These are phyloP conservation scores for Xylaria sp. DNA, from an alignment of 2,329 filamentous ascomycete species.

Conservation along the genomic window DNA sequence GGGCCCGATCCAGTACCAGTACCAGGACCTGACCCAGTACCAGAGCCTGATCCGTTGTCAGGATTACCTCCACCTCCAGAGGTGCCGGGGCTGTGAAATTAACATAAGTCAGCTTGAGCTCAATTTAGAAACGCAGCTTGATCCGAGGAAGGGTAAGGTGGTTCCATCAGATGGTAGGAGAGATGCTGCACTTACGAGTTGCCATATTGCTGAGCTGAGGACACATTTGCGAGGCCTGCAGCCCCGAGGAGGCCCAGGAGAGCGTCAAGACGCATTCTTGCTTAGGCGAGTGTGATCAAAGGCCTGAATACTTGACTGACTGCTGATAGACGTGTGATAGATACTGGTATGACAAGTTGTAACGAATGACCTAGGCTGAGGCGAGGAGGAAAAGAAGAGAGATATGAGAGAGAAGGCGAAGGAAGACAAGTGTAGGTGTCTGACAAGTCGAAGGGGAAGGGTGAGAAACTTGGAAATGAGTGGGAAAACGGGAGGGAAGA, in stretches of 20 bases:
- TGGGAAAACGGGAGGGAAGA: constrained; percentile 26
- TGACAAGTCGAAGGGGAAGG: constrained; percentile 23
- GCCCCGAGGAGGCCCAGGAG: constrained; percentile 44
- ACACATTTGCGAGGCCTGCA: constrained; percentile 41
- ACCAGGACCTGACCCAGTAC: constrained; percentile 9
- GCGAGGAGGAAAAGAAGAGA: constrained; percentile 22
- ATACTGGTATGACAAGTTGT: constrained; percentile 33
- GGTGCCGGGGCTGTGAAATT: constrained; percentile 22
- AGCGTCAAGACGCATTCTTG: constrained; percentile 45
- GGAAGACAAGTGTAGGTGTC: constrained; percentile 27
- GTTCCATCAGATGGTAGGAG: neutral
- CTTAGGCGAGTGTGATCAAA: constrained; percentile 15
- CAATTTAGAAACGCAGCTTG: neutral
- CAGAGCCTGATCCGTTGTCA: constrained; percentile 19
- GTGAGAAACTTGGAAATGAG: constrained; percentile 23
- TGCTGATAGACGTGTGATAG: constrained; percentile 24
- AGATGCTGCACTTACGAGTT: constrained; percentile 40
- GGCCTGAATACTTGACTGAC: constrained; percentile 23
- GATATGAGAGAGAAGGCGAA: constrained; percentile 16
- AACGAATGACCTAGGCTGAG: constrained; percentile 40
- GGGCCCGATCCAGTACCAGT: constrained; percentile 3
- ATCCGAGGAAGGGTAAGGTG: neutral
- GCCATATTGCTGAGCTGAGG: constrained; percentile 45
- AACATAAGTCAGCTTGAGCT: constrained; percentile 15
- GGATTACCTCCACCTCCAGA: constrained; percentile 28